Evolutionary conservation across 495 filamentous ascomycete species (phyloP).

Genomic region (Daldinia vernicosa): DNA sequence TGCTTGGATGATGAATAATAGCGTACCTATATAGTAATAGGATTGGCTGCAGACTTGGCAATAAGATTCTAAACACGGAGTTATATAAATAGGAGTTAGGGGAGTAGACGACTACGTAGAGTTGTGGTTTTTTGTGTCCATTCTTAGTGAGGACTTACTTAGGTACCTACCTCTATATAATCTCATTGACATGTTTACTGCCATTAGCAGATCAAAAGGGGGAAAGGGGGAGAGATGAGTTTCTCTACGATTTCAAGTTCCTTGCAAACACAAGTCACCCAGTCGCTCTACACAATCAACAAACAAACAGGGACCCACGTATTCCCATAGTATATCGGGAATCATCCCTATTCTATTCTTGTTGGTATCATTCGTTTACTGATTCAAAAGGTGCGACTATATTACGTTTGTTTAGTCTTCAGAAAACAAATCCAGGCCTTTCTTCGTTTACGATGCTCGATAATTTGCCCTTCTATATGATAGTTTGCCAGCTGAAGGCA

Average conservation of each 20-base stretch:
- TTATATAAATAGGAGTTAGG: too few relatives aligned
- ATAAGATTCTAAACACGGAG: too few relatives aligned
- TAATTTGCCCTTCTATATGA: conserved; percentile 31
- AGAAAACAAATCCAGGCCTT: conserved; percentile 6
- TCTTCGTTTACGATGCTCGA: conserved; percentile 37
- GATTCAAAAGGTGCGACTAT: conserved; percentile 24
- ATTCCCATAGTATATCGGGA: conserved; percentile 11
- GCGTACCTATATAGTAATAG: too few relatives aligned
- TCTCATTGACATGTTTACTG: too few relatives aligned
- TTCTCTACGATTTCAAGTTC: neutral
- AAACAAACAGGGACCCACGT: neutral
- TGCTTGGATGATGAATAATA: too few relatives aligned
- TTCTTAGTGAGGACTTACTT: too few relatives aligned
- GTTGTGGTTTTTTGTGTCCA: too few relatives aligned
- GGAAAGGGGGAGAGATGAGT: too few relatives aligned
- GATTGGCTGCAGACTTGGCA: too few relatives aligned
- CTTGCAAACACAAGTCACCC: neutral
- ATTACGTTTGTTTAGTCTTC: conserved; percentile 29
- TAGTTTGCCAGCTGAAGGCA: conserved; percentile 19
- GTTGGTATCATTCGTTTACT: conserved; percentile 40
- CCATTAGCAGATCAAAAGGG: too few relatives aligned
- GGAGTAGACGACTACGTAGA: too few relatives aligned
- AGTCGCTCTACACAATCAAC: neutral
- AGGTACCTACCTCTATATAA: too few relatives aligned
- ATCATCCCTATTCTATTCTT: conserved; percentile 33